Conservation (phyloP, 768 basidiomycete genomes). For the Steccherinum ochraceum region DNA sequence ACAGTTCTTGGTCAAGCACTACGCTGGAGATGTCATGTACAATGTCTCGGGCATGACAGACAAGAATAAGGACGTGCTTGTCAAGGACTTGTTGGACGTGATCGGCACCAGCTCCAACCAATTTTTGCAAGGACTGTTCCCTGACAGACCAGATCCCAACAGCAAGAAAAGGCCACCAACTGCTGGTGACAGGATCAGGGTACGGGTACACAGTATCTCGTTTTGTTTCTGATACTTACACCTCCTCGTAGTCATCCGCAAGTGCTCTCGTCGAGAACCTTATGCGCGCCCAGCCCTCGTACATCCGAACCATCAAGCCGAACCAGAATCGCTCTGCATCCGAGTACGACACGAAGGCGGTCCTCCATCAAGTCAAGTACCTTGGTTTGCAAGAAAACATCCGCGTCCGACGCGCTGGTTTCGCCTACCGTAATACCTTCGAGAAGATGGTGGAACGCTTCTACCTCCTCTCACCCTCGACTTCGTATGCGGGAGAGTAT, state of each 20-base stretch:
- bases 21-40: slow-evolving; percentile 98
- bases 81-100: slow-evolving; percentile 92
- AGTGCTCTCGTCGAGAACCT: slow-evolving; percentile 94
- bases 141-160: slow-evolving; percentile 90
- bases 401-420: slow-evolving; percentile 93
- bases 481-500: slow-evolving; percentile 98
- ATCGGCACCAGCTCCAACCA: slow-evolving; percentile 72
- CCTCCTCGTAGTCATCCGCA: slow-evolving; percentile 63
- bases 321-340: slow-evolving; percentile 91
- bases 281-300: slow-evolving; percentile 95
- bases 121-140: slow-evolving; percentile 87
- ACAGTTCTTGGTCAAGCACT: slow-evolving; percentile 94
- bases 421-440: slow-evolving; percentile 97
- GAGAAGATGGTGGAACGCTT: slow-evolving; percentile 99
- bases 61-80: slow-evolving; percentile 97
- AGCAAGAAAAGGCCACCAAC: slow-evolving; percentile 98
- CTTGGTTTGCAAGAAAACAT: slow-evolving; percentile 98
- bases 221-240: slow-evolving; percentile 1
- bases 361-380: slow-evolving; percentile 98
- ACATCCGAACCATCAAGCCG: slow-evolving; percentile 98
- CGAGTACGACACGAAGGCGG: slow-evolving; percentile 92
- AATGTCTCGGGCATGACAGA: slow-evolving; percentile 98
- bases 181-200: slow-evolving; percentile 97
- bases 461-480: slow-evolving; percentile 89
- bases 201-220: slow-evolving; percentile 21